Conservation (phyloP, 495 filamentous ascomycete genomes). For the Podospora tetraspora region DNA sequence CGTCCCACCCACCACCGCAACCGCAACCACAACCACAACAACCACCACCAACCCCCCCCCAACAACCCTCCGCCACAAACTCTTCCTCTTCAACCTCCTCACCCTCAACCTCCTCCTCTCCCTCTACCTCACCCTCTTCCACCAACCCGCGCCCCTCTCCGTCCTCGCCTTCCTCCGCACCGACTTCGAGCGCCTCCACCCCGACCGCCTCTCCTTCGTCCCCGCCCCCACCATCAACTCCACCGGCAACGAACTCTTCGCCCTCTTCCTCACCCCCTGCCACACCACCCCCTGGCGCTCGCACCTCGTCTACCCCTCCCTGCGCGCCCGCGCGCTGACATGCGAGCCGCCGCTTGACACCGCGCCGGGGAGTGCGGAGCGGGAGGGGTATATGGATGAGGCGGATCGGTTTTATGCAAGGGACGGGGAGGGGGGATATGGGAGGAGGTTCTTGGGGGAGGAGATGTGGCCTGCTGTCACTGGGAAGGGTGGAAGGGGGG, state of each 20-base stretch:
- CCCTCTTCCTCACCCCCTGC: conserved; percentile 93
- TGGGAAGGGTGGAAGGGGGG: conserved; percentile 26
- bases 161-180: conserved; percentile 68
- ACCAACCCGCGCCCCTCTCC: conserved; percentile 71
- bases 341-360: conserved; percentile 84
- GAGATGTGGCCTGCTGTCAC: conserved; percentile 36
- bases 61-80: conserved; percentile 41
- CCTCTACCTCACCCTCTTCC: conserved; percentile 65
- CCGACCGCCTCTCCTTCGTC: conserved; percentile 26
- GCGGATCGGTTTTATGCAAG: conserved; percentile 75
- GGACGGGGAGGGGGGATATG: conserved; percentile 17
- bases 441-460: conserved; percentile 48
- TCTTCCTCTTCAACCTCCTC: conserved; percentile 54
- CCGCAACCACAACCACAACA: conserved; percentile 13
- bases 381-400: conserved; percentile 72
- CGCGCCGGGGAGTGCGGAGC: conserved; percentile 41
- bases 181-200: conserved; percentile 56
- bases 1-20: no score
- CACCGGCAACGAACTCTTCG: conserved; percentile 50
- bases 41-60: conserved; percentile 3
- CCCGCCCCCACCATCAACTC: conserved; percentile 6
- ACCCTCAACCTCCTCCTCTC: conserved; percentile 65
- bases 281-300: conserved; percentile 97
- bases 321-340: conserved; percentile 79
- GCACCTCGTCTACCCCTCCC: conserved; percentile 66